Conservation (phyloP, 202 grass and related monocot species). For the Setaria italica region DNA sequence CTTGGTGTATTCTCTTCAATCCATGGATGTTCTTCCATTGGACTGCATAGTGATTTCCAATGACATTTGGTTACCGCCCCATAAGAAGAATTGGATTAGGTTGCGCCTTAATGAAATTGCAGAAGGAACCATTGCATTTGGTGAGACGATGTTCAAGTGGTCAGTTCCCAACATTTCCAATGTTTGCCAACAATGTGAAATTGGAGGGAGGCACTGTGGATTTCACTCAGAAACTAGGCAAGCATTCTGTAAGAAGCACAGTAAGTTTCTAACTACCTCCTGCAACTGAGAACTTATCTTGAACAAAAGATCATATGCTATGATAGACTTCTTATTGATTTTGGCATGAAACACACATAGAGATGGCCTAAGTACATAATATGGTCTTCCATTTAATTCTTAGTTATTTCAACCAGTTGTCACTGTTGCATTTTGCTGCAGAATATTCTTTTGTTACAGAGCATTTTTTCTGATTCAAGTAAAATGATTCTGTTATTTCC, state of each 20-base stretch:
- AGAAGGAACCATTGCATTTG: neutral
- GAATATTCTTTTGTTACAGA: neutral
- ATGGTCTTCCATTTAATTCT: neutral
- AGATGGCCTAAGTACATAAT: neutral
- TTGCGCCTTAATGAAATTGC: neutral
- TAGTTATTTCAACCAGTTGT: neutral
- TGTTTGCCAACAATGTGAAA: conserved; percentile 50
- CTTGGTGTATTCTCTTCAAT: neutral
- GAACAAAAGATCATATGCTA: neutral
- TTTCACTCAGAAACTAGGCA: conserved; percentile 38
- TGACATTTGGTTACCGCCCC: neutral
- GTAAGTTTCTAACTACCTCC: conserved; percentile 3
- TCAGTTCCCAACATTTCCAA: conserved; percentile 13
- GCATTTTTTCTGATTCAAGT: neutral
- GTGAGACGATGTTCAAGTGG: conserved; percentile 44
- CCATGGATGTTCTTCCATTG: conserved; percentile 28
- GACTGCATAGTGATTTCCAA: conserved; percentile 41
- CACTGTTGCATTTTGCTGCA: neutral
- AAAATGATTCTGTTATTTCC: neutral
- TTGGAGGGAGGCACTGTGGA: conserved; percentile 13
- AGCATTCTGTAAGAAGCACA: conserved; percentile 46
- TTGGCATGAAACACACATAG: neutral
- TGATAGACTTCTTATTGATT: neutral
- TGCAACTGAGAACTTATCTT: neutral
- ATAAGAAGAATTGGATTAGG: neutral